phyloP scores from a whole-genome alignment of 2,329 filamentous ascomycete species.

The Neofusicoccum sp. region DNA sequence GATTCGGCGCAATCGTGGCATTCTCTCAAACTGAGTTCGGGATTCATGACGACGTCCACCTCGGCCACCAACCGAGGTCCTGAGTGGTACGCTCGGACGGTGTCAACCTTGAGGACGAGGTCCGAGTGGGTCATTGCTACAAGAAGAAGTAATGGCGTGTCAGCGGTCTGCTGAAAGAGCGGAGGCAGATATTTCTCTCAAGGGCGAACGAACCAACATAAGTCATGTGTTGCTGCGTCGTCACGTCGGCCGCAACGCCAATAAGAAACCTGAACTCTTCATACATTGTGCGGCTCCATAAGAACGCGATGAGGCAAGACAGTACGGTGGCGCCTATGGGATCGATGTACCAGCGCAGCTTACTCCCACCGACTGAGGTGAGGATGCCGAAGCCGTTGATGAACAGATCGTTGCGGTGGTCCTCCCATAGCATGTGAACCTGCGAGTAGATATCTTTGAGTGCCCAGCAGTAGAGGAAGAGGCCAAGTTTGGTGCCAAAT shows the following conservation, averaged over 20 bases:
- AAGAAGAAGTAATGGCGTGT: no score
- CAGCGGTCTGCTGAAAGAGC: no score
- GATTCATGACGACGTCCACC: constrained; percentile 93
- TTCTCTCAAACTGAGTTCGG: constrained; percentile 65
- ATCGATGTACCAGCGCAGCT: constrained; percentile 92
- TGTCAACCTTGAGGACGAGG: constrained; percentile 82
- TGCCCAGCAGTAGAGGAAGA: constrained; percentile 92
- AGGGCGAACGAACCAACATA: constrained; percentile 66
- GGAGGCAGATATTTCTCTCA: no score
- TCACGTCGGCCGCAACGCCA: constrained; percentile 79
- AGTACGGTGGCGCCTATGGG: constrained; percentile 85
- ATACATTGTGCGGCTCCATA: constrained; percentile 86
- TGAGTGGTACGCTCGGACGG: constrained; percentile 88
- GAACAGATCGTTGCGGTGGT: constrained; percentile 95
- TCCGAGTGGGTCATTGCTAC: constrained; percentile 77
- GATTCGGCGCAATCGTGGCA: constrained; percentile 94
- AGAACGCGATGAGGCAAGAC: constrained; percentile 70
- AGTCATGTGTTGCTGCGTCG: constrained; percentile 89
- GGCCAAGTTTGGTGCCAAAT: constrained; percentile 75
- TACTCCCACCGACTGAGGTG: constrained; percentile 85
- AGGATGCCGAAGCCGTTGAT: constrained; percentile 93
- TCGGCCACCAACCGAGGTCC: constrained; percentile 88
- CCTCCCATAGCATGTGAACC: constrained; percentile 89
- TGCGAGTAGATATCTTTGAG: constrained; percentile 89
- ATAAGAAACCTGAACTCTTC: constrained; percentile 88